phyloP scores from a whole-genome alignment of 2,329 filamentous ascomycete species.

The Fusarium duplospermum region DNA sequence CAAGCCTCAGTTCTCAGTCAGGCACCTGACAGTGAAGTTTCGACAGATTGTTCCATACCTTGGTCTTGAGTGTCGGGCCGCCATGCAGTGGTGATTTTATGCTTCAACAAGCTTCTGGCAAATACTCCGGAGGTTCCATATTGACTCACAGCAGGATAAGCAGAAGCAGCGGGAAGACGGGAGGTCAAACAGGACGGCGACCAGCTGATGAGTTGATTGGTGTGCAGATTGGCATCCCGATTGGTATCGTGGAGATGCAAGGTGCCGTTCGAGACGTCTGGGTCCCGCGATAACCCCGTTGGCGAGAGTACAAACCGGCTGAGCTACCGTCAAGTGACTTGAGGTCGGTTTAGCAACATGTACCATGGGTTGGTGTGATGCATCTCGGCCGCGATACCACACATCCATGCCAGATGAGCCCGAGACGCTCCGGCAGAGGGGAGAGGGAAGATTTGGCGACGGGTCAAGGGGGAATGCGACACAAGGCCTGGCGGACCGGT shows the following conservation, averaged over 20 bases:
- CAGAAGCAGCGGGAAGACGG: slow-evolving; percentile 26
- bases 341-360: slow-evolving; percentile 39
- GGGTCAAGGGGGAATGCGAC: slow-evolving; percentile 33
- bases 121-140: slow-evolving; percentile 32
- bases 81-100: slow-evolving; percentile 37
- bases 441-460: slow-evolving; percentile 35
- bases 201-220: slow-evolving; percentile 26
- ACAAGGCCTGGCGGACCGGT: slow-evolving; percentile 28
- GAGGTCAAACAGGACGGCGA: slow-evolving; percentile 34
- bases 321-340: slow-evolving; percentile 41
- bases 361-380: slow-evolving; percentile 39
- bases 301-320: slow-evolving; percentile 40
- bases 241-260: slow-evolving; percentile 45
- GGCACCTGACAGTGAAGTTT: slow-evolving; percentile 34
- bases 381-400: slow-evolving; percentile 33
- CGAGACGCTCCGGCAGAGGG: slow-evolving; percentile 32
- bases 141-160: slow-evolving; percentile 31
- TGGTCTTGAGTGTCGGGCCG: slow-evolving; percentile 30
- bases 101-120: slow-evolving; percentile 25
- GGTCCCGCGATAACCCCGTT: slow-evolving; percentile 42
- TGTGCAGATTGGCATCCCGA: slow-evolving; percentile 34
- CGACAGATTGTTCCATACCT: slow-evolving; percentile 38
- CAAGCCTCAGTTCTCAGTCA: slow-evolving; percentile 29
- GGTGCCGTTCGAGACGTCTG: slow-evolving; percentile 45
- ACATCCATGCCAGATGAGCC: slow-evolving; percentile 34